phyloP scores from a whole-genome alignment of 2,329 filamentous ascomycete genomes.

The Diaporthe vexans region DNA sequence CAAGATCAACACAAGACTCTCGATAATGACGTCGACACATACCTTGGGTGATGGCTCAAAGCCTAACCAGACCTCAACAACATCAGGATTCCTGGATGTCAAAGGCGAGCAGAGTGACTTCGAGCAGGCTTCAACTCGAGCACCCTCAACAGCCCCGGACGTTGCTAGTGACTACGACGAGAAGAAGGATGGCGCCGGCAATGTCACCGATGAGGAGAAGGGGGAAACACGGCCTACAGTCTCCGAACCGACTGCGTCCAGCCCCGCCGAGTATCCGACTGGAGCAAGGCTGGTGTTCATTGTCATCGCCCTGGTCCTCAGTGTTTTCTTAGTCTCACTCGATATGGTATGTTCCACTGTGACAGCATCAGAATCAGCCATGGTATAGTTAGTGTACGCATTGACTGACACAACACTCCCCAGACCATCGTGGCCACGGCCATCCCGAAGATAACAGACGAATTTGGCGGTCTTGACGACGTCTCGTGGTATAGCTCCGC shows the following conservation, averaged over 20 bases:
- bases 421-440: constrained; percentile 59
- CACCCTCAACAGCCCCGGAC: constrained; percentile 29
- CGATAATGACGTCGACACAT: constrained; percentile 24
- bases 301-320: constrained; percentile 61
- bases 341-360: constrained; percentile 55
- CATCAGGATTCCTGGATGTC: constrained; percentile 20
- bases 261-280: constrained; percentile 51
- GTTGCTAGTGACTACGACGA: constrained; percentile 13
- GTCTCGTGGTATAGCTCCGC: constrained; percentile 63
- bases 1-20: neutral
- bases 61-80: neutral
- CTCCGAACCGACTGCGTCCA: neutral
- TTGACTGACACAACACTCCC: constrained; percentile 33
- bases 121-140: constrained; percentile 32
- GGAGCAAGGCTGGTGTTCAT: constrained; percentile 58
- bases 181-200: constrained; percentile 9
- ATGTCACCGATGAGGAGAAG: constrained; percentile 22
- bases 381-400: too few relatives aligned
- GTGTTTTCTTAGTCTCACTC: constrained; percentile 64
- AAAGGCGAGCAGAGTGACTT: constrained; percentile 34
- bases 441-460: constrained; percentile 53
- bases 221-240: neutral
- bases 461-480: constrained; percentile 53
- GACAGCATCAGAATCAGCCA: too few relatives aligned
- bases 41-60: constrained; percentile 31